Evolutionary conservation across 1,139 yeast species (phyloP).

Genomic region (Diutina sp.): DNA sequence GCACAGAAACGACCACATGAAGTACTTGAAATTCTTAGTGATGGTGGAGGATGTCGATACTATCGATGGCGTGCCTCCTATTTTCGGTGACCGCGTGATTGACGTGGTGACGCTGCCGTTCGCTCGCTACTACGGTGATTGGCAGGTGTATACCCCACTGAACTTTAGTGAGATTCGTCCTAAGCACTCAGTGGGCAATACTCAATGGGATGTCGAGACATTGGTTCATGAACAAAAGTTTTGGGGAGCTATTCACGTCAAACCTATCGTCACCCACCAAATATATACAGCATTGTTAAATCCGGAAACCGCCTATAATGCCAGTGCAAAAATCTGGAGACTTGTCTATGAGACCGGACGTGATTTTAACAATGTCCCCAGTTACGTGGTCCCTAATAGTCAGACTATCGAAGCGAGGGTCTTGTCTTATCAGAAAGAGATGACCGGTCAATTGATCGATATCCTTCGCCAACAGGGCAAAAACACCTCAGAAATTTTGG

Average conservation of each 20-base stretch:
- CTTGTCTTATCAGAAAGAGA: slow-evolving; percentile 11
- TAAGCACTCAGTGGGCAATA: slow-evolving; percentile 13
- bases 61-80: slow-evolving; percentile 12
- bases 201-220: slow-evolving; percentile 20
- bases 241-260: slow-evolving; percentile 42
- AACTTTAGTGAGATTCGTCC: slow-evolving; percentile 6
- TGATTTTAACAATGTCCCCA: slow-evolving; percentile 12
- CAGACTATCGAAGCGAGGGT: slow-evolving; percentile 16
- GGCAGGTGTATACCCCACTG: slow-evolving; percentile 16
- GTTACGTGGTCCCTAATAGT: background rate
- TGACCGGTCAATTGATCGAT: slow-evolving; percentile 12
- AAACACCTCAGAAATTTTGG: slow-evolving; percentile 8
- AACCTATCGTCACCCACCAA: slow-evolving; percentile 26
- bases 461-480: slow-evolving; percentile 4
- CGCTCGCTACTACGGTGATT: slow-evolving; percentile 22
- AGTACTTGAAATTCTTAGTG: slow-evolving; percentile 31
- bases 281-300: slow-evolving; percentile 20
- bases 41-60: slow-evolving; percentile 28
- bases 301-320: slow-evolving; percentile 13
- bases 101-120: slow-evolving; percentile 10
- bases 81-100: slow-evolving; percentile 20
- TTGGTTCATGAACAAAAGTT: slow-evolving; percentile 34
- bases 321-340: background rate
- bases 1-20: slow-evolving; percentile 21
- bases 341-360: slow-evolving; percentile 27